Percentiles rank a stretch among this genome's conserved stretches.
Evolutionary conservation across 257 asterid genomes (phyloP).

Genomic region (Nicotiana obtusifolia): DNA sequence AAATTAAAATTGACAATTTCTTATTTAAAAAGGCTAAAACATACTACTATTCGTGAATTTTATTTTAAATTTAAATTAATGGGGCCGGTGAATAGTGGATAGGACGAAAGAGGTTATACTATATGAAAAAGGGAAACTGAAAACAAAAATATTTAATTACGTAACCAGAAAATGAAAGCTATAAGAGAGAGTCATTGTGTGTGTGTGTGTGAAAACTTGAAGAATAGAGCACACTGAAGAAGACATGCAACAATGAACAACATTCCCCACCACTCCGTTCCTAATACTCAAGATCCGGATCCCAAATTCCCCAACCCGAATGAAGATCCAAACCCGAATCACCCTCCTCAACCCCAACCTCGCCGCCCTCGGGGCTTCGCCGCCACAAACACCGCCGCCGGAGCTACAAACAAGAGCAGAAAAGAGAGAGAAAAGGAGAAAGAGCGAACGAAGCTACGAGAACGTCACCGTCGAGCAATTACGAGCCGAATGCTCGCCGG

Average conservation of each 20-base stretch:
- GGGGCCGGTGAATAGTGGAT: no score
- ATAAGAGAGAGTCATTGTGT: background rate
- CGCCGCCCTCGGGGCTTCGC: conserved; percentile 85
- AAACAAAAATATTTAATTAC: no score
- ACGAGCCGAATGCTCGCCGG: conserved; percentile 75
- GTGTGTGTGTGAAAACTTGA: background rate
- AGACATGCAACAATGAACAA: background rate
- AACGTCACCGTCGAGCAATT: conserved; percentile 74
- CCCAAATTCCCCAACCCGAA: conserved; percentile 32
- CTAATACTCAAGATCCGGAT: conserved; percentile 14
- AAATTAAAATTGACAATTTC: no score
- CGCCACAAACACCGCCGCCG: conserved; percentile 31
- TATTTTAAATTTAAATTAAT: no score
- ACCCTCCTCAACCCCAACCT: conserved; percentile 12
- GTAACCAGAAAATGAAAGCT: background rate
- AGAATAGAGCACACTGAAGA: background rate
- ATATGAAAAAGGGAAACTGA: no score
- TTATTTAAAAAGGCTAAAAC: no score
- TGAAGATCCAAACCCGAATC: conserved; percentile 19
- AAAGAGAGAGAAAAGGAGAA: conserved; percentile 73
- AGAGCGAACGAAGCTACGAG: conserved; percentile 68
- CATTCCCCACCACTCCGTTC: background rate
- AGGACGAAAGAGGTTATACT: no score
- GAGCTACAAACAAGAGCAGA: conserved; percentile 22
- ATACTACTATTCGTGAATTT: no score